A percentile compares a stretch with the other conserved stretches of the same genome.
These are phyloP conservation scores for Alternaria viburni DNA, from an alignment of 2,329 filamentous ascomycete genomes.

Conservation along the genomic window DNA sequence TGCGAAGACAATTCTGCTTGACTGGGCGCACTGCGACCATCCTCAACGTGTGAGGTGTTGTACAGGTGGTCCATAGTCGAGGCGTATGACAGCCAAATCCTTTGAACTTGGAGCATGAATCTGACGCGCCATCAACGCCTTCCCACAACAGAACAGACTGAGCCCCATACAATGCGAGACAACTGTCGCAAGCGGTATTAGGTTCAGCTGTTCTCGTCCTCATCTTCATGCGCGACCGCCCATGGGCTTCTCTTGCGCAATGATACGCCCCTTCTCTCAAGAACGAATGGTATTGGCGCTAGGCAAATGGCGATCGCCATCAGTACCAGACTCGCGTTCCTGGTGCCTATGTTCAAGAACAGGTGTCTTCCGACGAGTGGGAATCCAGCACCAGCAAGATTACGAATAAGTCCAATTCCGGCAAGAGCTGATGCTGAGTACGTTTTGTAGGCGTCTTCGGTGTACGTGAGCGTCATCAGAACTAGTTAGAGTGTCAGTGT, in stretches of 20 bases:
- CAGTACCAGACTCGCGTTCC: constrained; percentile 39
- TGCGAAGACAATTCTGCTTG: neutral
- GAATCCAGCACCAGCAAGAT: constrained; percentile 46
- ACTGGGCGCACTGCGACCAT: neutral
- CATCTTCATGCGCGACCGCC: constrained; percentile 47
- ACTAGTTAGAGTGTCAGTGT: constrained; percentile 25
- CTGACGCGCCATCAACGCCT: neutral
- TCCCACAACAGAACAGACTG: neutral
- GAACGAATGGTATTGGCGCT: constrained; percentile 43
- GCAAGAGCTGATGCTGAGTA: constrained; percentile 53
- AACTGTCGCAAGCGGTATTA: neutral
- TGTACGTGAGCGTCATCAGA: constrained; percentile 58
- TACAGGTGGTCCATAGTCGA: neutral
- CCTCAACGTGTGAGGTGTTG: neutral
- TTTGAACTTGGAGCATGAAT: neutral
- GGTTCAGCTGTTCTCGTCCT: constrained; percentile 25
- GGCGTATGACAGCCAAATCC: neutral
- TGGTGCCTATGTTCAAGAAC: constrained; percentile 39
- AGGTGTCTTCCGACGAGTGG: constrained; percentile 40
- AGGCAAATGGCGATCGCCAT: constrained; percentile 35
- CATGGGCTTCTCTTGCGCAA: constrained; percentile 49
- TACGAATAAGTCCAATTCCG: constrained; percentile 49
- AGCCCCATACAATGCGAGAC: neutral
- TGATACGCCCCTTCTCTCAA: constrained; percentile 42
- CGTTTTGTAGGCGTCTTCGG: constrained; percentile 57